Percentiles rank a stretch among this genome's conserved stretches.
phyloP scores from a whole-genome alignment of 2,329 filamentous ascomycete genomes.

The Colletotrichum sp. region DNA sequence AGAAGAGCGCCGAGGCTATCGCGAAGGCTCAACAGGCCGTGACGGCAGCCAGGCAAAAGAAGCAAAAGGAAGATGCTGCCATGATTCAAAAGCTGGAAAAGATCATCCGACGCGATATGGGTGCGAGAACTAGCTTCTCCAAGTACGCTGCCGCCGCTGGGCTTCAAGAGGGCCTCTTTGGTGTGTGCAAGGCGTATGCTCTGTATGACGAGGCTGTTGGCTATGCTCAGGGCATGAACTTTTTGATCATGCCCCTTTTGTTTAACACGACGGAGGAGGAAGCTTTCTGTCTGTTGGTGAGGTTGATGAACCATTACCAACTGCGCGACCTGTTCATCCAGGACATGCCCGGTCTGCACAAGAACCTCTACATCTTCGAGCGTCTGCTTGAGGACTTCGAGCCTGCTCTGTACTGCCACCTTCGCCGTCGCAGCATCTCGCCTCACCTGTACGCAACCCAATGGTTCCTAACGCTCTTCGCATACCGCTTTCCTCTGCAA shows the following conservation, averaged over 20 bases:
- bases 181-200: slow-evolving; percentile 96
- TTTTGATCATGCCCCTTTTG: slow-evolving; percentile 92
- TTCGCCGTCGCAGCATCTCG: slow-evolving; percentile 84
- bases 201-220: slow-evolving; percentile 93
- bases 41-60: slow-evolving; percentile 74
- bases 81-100: slow-evolving; percentile 86
- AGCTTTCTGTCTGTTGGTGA: slow-evolving; percentile 90
- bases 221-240: slow-evolving; percentile 99
- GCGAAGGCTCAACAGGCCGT: slow-evolving; percentile 68
- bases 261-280: slow-evolving; percentile 99
- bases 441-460: slow-evolving; percentile 96
- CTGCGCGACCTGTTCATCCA: slow-evolving; percentile 91
- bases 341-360: slow-evolving; percentile 95
- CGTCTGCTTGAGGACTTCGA: slow-evolving; percentile 91
- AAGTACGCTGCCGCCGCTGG: slow-evolving; percentile 93
- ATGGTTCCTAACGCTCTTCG: slow-evolving; percentile 99
- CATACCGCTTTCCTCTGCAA: slow-evolving; percentile 95
- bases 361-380: slow-evolving; percentile 94
- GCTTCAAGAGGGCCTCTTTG: slow-evolving; percentile 91
- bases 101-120: slow-evolving; percentile 86
- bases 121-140: slow-evolving; percentile 92
- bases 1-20: slow-evolving; percentile 67
- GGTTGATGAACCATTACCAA: slow-evolving; percentile 95
- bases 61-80: slow-evolving; percentile 76
- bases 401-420: slow-evolving; percentile 92